phyloP scores from a whole-genome alignment of 371 early-diverging fungal genomes.

The Mucor circinelloides region DNA sequence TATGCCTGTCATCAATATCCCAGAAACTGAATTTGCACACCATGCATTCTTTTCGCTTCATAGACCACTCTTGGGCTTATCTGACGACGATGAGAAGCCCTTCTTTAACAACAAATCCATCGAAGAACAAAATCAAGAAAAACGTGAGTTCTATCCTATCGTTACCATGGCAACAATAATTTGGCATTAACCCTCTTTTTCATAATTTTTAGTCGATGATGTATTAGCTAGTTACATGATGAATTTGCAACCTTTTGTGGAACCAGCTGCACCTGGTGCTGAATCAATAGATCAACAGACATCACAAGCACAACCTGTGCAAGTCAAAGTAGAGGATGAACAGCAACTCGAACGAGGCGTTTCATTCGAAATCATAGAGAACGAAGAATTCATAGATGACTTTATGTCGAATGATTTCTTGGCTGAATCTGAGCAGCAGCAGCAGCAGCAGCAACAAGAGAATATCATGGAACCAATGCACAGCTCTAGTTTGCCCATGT shows the following conservation, averaged over 20 bases:
- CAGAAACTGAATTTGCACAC: constrained; percentile 50
- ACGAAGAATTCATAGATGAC: not conserved
- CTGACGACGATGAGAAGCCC: constrained; percentile 36
- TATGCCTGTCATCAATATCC: constrained; percentile 57
- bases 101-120: constrained; percentile 31
- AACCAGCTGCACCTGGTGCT: constrained; percentile 20
- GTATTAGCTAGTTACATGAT: constrained; percentile 36
- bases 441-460: not conserved
- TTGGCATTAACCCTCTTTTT: not conserved
- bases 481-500: constrained; percentile 27
- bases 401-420: not conserved
- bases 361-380: not conserved
- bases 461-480: not conserved
- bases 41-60: constrained; percentile 55
- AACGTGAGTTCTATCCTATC: constrained; percentile 4
- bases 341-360: not conserved
- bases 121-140: constrained; percentile 18
- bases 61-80: constrained; percentile 49
- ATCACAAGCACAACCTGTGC: not conserved
- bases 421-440: not conserved
- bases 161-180: not conserved
- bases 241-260: constrained; percentile 36
- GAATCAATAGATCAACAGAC: not conserved
- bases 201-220: constrained; percentile 31
- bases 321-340: not conserved